Percentiles rank a stretch among this genome's conserved stretches.
These are phyloP conservation scores for Stenogyne calaminthoides DNA, from an alignment of 305 asterid species.

Conservation along the genomic window DNA sequence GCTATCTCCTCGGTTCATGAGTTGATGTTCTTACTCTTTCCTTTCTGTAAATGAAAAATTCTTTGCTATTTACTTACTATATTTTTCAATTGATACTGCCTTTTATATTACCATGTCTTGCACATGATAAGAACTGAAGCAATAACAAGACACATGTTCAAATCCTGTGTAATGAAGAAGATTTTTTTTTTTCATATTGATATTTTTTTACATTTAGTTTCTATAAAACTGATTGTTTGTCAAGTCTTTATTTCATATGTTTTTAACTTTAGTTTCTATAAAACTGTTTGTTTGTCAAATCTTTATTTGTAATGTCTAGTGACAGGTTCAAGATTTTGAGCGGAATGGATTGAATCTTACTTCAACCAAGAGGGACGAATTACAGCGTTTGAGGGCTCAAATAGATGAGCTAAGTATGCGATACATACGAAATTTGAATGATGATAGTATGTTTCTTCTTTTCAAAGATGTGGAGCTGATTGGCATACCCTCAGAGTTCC, in stretches of 20 bases:
- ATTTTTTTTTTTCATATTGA: not conserved
- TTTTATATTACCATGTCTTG: slow-evolving; percentile 7
- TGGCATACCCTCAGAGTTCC: slow-evolving; percentile 83
- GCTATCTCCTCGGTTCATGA: slow-evolving; percentile 6
- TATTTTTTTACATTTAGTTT: slow-evolving; percentile 22
- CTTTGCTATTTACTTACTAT: slow-evolving; percentile 3
- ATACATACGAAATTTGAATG: slow-evolving; percentile 77
- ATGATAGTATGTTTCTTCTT: slow-evolving; percentile 64
- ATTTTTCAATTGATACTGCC: slow-evolving; percentile 13
- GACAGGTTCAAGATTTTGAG: slow-evolving; percentile 98
- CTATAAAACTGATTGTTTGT: slow-evolving; percentile 20
- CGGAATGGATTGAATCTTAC: slow-evolving; percentile 87
- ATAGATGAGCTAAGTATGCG: slow-evolving; percentile 83
- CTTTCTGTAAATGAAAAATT: not conserved
- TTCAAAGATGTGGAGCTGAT: slow-evolving; percentile 67
- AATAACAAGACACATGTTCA: slow-evolving; percentile 7
- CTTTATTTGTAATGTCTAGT: slow-evolving; percentile 64
- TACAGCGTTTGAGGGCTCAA: slow-evolving; percentile 71
- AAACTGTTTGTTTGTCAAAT: slow-evolving; percentile 46
- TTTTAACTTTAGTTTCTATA: too few species aligned
- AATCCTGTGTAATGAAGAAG: slow-evolving; percentile 15
- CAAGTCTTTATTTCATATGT: too few species aligned
- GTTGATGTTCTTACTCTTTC: slow-evolving; percentile 12
- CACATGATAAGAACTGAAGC: slow-evolving; percentile 21
- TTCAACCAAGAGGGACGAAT: slow-evolving; percentile 80